Evolutionary conservation across 331 rosid species (phyloP).

Genomic region (Erythrophleum ivorense): DNA sequence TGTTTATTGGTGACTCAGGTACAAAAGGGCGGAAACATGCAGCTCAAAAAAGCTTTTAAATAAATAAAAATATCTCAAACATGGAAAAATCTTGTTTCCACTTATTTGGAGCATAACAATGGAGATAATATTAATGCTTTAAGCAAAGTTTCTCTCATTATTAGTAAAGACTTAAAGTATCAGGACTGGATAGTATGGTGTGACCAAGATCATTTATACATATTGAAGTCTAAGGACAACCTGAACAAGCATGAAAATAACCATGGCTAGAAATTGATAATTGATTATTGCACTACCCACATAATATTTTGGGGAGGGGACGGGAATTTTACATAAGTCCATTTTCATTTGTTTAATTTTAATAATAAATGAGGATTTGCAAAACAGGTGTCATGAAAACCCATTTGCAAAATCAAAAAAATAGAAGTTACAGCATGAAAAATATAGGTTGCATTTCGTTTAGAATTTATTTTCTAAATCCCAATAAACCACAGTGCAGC

Average conservation of each 20-base stretch:
- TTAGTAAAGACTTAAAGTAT: neutral
- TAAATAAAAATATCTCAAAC: neutral
- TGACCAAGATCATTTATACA: neutral
- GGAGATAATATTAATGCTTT: neutral
- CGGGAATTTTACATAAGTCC: neutral
- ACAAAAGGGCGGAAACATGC: neutral
- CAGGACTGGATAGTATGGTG: neutral
- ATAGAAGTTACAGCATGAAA: conserved; percentile 8
- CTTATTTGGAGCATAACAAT: neutral
- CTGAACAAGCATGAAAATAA: neutral
- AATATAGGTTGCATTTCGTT: neutral
- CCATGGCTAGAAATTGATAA: neutral
- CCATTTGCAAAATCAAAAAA: conserved; percentile 17
- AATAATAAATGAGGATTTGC: neutral
- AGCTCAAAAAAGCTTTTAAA: neutral
- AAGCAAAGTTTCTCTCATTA: neutral
- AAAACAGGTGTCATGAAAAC: neutral
- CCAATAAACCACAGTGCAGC: neutral
- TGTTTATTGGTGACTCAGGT: conserved; percentile 1
- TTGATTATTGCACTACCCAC: neutral
- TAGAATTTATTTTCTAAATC: neutral
- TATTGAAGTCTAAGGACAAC: neutral
- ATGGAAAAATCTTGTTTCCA: neutral
- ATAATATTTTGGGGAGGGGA: neutral
- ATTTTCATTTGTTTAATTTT: neutral